phyloP scores from a whole-genome alignment of 2,329 filamentous ascomycete genomes.

The Tolypocladium ophioglossoides region DNA sequence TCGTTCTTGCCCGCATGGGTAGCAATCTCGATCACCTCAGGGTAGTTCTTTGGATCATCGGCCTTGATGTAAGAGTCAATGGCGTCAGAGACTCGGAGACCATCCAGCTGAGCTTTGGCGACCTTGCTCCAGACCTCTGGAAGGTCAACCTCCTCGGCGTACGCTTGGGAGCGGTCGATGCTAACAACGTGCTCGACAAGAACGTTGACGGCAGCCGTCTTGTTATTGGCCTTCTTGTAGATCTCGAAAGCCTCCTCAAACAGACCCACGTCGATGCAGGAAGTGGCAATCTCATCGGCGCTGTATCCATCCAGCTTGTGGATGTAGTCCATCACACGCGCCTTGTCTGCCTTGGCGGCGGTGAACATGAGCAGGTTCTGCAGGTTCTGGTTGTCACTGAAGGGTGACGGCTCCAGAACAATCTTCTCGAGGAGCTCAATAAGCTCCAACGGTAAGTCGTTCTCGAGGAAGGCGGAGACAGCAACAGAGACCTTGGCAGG shows the following conservation, averaged over 20 bases:
- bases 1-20: constrained; percentile 96
- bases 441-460: constrained; percentile 83
- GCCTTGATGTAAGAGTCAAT: constrained; percentile 98
- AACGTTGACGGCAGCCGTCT: constrained; percentile 77
- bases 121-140: constrained; percentile 98
- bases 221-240: constrained; percentile 94
- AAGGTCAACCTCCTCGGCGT: constrained; percentile 86
- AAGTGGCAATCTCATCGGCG: constrained; percentile 81
- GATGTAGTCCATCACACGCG: constrained; percentile 91
- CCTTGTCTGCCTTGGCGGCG: constrained; percentile 92
- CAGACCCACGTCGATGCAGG: constrained; percentile 90
- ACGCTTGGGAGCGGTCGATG: constrained; percentile 93
- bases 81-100: constrained; percentile 80
- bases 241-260: constrained; percentile 97
- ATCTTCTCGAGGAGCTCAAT: constrained; percentile 99
- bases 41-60: constrained; percentile 82
- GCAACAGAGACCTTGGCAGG: constrained; percentile 92
- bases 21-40: constrained; percentile 91
- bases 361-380: constrained; percentile 96
- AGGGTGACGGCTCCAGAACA: constrained; percentile 95
- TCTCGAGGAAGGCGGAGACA: constrained; percentile 83
- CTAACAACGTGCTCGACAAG: constrained; percentile 94
- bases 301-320: constrained; percentile 83
- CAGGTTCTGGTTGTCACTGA: constrained; percentile 93
- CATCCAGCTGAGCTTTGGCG: constrained; percentile 94